Evolutionary conservation across 805 yeast genomes (phyloP).

Genomic region (Spathaspora arborariae): DNA sequence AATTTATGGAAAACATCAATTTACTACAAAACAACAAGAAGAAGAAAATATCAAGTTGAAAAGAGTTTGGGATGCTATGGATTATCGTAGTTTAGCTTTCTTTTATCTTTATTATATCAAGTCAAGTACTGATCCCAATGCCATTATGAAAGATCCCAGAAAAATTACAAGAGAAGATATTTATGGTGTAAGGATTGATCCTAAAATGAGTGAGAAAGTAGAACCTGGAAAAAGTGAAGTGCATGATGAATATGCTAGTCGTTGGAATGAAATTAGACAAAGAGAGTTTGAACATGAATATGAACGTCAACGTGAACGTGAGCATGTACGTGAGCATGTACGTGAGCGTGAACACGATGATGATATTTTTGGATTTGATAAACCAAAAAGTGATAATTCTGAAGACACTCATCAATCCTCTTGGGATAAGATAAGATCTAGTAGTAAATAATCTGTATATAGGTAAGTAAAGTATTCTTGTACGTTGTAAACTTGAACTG

Average conservation of each 20-base stretch:
- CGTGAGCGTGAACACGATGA: neutral
- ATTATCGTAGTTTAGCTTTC: conserved; percentile 30
- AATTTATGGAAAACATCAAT: conserved; percentile 15
- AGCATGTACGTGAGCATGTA: conserved; percentile 9
- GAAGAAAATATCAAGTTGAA: conserved; percentile 12
- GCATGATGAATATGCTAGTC: neutral
- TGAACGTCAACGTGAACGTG: conserved; percentile 9
- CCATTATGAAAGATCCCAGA: conserved; percentile 55
- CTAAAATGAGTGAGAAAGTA: conserved; percentile 6
- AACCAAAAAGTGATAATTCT: conserved; percentile 3
- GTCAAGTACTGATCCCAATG: conserved; percentile 49
- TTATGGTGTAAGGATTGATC: conserved; percentile 28
- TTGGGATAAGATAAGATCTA: conserved; percentile 17
- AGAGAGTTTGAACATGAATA: neutral
- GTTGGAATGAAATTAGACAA: neutral
- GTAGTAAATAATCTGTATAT: neutral
- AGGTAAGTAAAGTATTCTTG: neutral
- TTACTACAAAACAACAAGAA: conserved; percentile 14
- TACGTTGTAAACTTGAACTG: too few relatives aligned
- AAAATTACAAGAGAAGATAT: conserved; percentile 20
- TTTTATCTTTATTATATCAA: conserved; percentile 47
- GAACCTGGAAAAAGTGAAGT: neutral
- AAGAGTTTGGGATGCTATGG: conserved; percentile 35
- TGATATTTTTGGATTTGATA: neutral
- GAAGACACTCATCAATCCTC: conserved; percentile 11